Evolutionary conservation across 306 rosid species (phyloP), one percentile per base, ranked within the genome.

Genomic region (Vigna hirtella): DNA sequence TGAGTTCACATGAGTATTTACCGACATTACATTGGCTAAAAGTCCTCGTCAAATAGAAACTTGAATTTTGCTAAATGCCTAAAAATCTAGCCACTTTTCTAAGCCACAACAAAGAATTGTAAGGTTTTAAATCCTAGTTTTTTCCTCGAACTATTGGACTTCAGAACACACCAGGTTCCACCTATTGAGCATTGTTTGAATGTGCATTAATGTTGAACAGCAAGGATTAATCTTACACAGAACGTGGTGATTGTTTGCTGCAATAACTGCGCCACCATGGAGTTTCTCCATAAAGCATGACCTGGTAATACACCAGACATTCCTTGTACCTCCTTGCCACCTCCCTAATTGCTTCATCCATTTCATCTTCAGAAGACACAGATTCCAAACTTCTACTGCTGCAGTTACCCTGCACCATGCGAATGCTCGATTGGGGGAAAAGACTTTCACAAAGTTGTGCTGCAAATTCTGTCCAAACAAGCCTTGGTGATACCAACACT

Each of bases 261-360:
- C 84, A 70, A 57, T 72, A 86, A 43, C 79, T 70, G 36, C 83
- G 79, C 88, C 87, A 77, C 87, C 84, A 80, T 10, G 81, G 86
- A 67, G 82, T 57, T 62, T 86, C 93, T 70, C 93, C 94, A 72
- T 90, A 88, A 50, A 86, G 87, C 89, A 91, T 91, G 77, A 91
- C 93, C 85, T 87, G 86, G 61, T 88, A 88, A 87, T 91, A 91
- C 82, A 85, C 88, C 63, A 91, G 45, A 84, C 86, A 85, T 26
- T 91, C 91, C 79, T 90, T 91, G 70, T 84, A 89, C 38, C 83
- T 87, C 83, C 89, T 90, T 17, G 94, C 93, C 78, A 82, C 80
- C 77, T 84, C 89, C 84, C 80, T 85, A 58, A 82, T 61, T 11
- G 81, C 87, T 76, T 79, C 88, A 80, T 66, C 43, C 14, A 67